Evolutionary conservation across 257 asterid species (phyloP).

Genomic region (Solanum chaucha): DNA sequence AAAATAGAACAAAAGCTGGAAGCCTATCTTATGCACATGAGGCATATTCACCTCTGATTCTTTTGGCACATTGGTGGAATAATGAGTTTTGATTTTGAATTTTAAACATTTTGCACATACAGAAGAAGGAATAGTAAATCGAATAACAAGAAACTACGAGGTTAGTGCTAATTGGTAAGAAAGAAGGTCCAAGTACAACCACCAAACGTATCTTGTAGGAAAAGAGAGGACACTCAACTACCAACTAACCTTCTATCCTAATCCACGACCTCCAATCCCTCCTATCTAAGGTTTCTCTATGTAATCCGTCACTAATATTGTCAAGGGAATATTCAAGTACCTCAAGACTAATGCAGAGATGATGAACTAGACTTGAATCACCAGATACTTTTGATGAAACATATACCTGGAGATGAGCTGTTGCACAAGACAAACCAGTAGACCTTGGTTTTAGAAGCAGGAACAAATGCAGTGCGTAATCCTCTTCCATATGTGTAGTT

Average conservation of each 20-base stretch:
- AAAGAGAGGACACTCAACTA: not conserved
- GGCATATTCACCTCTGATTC: not conserved
- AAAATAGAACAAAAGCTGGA: not conserved
- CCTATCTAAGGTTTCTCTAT: not conserved
- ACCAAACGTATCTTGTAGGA: not conserved
- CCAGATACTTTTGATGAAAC: not conserved
- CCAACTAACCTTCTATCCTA: not conserved
- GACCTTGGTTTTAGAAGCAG: conserved; percentile 66
- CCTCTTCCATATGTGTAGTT: conserved; percentile 65
- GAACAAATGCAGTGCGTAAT: conserved; percentile 61
- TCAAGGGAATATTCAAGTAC: not conserved
- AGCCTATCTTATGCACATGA: not conserved
- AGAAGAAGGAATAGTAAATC: not conserved
- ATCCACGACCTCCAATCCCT: not conserved
- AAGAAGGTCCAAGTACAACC: not conserved
- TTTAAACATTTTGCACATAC: not conserved
- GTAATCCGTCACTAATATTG: not conserved
- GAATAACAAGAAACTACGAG: not conserved
- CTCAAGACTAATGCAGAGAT: not conserved
- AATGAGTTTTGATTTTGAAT: not conserved
- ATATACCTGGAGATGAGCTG: conserved; percentile 58
- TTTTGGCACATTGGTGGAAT: not conserved
- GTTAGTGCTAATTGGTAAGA: not conserved
- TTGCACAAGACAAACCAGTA: conserved; percentile 83
- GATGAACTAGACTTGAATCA: not conserved